Conservation (phyloP, 2,329 filamentous ascomycete species). For the Penicillium griseofulvum region DNA sequence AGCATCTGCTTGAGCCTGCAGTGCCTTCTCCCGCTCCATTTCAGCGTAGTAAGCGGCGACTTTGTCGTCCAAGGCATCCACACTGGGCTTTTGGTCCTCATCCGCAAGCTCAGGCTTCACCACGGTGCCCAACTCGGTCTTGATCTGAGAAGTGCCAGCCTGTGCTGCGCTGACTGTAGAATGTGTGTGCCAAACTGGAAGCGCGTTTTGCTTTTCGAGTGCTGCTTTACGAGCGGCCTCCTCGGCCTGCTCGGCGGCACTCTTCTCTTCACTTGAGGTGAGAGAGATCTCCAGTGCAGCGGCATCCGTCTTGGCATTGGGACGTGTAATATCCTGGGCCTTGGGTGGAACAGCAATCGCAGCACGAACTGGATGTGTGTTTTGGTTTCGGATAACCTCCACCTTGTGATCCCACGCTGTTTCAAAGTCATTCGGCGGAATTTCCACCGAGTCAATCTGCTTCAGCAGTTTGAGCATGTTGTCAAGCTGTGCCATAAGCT, state of each 20-base stretch:
- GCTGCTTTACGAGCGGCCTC: conserved; percentile 49
- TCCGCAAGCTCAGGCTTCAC: conserved; percentile 43
- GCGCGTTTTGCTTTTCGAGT: conserved; percentile 51
- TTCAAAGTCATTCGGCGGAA: conserved; percentile 51
- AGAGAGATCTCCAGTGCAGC: conserved; percentile 50
- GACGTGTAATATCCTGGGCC: conserved; percentile 41
- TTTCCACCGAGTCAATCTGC: conserved; percentile 48
- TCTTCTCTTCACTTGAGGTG: conserved; percentile 49
- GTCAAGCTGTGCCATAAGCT: conserved; percentile 49
- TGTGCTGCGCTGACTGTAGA: conserved; percentile 44
- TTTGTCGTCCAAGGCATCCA: conserved; percentile 47
- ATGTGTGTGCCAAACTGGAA: conserved; percentile 54
- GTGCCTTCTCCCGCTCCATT: conserved; percentile 44
- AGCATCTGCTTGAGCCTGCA: conserved; percentile 42
- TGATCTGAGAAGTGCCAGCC: conserved; percentile 25
- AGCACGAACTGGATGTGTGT: conserved; percentile 41
- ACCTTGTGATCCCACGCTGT: conserved; percentile 50
- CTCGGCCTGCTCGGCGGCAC: conserved; percentile 48
- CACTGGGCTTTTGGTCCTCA: conserved; percentile 43
- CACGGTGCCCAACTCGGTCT: conserved; percentile 32
- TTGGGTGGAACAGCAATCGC: conserved; percentile 42
- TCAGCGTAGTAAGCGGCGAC: conserved; percentile 48
- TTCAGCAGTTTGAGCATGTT: conserved; percentile 48
- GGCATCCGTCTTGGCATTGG: conserved; percentile 44
- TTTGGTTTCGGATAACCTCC: conserved; percentile 45